Evolutionary conservation across 108 stramenopile species (phyloP), one percentile per base, ranked within the genome.

Genomic region (Pseudonitzschia multiseries): DNA sequence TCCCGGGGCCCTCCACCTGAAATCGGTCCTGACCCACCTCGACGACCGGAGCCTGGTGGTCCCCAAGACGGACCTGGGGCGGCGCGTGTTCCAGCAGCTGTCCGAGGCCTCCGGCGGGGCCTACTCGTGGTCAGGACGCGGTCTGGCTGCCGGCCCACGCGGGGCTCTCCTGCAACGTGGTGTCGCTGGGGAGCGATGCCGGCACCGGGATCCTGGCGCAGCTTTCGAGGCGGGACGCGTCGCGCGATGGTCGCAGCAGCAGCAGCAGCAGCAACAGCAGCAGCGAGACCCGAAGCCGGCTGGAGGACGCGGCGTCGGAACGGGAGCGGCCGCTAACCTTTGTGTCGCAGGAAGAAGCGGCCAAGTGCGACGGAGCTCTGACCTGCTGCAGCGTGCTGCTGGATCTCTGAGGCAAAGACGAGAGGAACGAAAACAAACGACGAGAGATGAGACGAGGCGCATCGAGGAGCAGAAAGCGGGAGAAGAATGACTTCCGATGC

Each of bases 331-430:
- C 65, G 6, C 52, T 87, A 14, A 68, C 75, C 4, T 89, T 78
- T 73, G 74, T 89, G 46, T 76, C 84, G 67, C 75, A 69, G 22
- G 76, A 75, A 14, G 90, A 92, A 75, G 72, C 86, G 52, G 90
- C 88, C 21, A 92, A 92, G 72, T 75, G 73, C 22, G 90, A 92
- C 76, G 90, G 80, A 0, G 90, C 90, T 0, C 63, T 89, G 64
- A 91, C 87, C 21, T 91, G 90, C 68, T 84, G 83, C 67, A 75
- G 72, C 59, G 76, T 80, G 20, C 56, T 84, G 20, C 56, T 81
- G 46, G 24, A 57, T 9, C 4, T 53, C 18, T 53, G 42, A 15
- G 0, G 17, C 22, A 42, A 22, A 18, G n/a, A n/a, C n/a, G n/a
- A n/a, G n/a, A n/a, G n/a, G n/a, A n/a, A n/a, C n/a, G n/a, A n/a